A percentile compares a stretch with the other conserved stretches of the same genome.
Conservation (phyloP, 768 basidiomycete genomes). For the Kwoniella newhampshirensis region DNA sequence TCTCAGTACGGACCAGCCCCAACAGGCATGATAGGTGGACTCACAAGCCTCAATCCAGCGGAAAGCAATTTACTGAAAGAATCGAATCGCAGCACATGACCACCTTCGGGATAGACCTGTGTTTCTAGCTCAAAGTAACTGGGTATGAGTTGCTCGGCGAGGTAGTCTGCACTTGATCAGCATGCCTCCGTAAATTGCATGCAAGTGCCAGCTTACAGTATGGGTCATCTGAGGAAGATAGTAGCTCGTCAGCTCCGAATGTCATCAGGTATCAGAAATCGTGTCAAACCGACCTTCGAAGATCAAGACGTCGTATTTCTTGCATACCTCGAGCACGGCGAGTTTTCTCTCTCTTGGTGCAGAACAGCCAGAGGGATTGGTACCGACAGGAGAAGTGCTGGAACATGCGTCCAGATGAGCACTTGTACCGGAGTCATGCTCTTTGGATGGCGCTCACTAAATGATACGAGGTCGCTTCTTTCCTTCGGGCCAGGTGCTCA, state of each 20-base stretch:
- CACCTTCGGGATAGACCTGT: conserved; percentile 63
- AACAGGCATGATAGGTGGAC: background rate
- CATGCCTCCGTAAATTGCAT: conserved; percentile 3
- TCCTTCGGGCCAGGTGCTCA: conserved; percentile 71
- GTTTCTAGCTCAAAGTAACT: conserved; percentile 81
- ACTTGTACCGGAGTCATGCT: background rate
- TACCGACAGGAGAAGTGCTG: conserved; percentile 60
- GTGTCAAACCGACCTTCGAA: conserved; percentile 65
- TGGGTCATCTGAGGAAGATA: conserved; percentile 66
- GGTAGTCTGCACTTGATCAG: conserved; percentile 29
- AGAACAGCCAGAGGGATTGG: conserved; percentile 83
- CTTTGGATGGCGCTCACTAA: conserved; percentile 64
- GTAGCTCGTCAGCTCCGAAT: conserved; percentile 13
- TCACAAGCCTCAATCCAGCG: conserved; percentile 48
- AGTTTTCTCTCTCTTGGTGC: conserved; percentile 68
- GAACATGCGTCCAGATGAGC: background rate
- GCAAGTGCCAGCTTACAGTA: conserved; percentile 29
- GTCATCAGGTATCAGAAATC: background rate
- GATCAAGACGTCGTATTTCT: conserved; percentile 74
- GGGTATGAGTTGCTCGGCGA: conserved; percentile 57
- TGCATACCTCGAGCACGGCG: conserved; percentile 66
- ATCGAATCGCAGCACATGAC: conserved; percentile 83
- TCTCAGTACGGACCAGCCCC: background rate
- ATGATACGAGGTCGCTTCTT: conserved; percentile 74
- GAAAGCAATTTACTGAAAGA: conserved; percentile 76